Evolutionary conservation across 2,329 filamentous ascomycete species (phyloP).

Genomic region (Monascus ruber): DNA sequence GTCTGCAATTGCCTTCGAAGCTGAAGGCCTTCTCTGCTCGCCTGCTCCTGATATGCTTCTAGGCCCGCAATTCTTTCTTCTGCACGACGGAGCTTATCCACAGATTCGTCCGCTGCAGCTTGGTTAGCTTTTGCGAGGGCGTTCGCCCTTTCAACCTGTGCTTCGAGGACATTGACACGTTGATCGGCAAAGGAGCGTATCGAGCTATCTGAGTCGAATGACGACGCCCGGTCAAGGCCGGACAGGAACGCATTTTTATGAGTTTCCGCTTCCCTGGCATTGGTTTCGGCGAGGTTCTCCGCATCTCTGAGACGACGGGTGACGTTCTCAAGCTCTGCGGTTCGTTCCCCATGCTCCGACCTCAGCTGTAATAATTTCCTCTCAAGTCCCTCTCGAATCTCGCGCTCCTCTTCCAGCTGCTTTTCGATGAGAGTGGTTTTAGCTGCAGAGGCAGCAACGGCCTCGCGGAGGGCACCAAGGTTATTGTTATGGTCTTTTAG

Average conservation of each 20-base stretch:
- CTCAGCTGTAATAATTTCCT: conserved; percentile 64
- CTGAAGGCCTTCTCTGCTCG: conserved; percentile 80
- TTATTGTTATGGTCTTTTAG: conserved; percentile 59
- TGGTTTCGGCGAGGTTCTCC: conserved; percentile 76
- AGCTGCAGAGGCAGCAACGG: conserved; percentile 66
- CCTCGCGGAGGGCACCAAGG: conserved; percentile 63
- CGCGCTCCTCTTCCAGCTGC: conserved; percentile 66
- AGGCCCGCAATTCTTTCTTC: conserved; percentile 95
- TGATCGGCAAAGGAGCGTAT: conserved; percentile 31
- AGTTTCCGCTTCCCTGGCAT: conserved; percentile 74
- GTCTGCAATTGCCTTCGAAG: conserved; percentile 84
- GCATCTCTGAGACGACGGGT: conserved; percentile 68
- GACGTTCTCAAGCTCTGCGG: conserved; percentile 62
- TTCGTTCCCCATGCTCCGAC: conserved; percentile 70
- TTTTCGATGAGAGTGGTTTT: conserved; percentile 67
- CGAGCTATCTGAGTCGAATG: conserved; percentile 26
- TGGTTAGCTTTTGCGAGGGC: conserved; percentile 78
- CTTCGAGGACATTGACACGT: conserved; percentile 62
- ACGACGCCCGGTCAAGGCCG: conserved; percentile 64
- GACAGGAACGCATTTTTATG: conserved; percentile 73
- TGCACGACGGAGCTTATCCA: conserved; percentile 79
- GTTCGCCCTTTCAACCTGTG: conserved; percentile 68
- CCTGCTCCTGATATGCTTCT: conserved; percentile 94
- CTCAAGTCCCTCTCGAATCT: conserved; percentile 64
- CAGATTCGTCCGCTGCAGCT: conserved; percentile 71